Conservation (phyloP, 139 green algal species). For the Haematococcus sp. region DNA sequence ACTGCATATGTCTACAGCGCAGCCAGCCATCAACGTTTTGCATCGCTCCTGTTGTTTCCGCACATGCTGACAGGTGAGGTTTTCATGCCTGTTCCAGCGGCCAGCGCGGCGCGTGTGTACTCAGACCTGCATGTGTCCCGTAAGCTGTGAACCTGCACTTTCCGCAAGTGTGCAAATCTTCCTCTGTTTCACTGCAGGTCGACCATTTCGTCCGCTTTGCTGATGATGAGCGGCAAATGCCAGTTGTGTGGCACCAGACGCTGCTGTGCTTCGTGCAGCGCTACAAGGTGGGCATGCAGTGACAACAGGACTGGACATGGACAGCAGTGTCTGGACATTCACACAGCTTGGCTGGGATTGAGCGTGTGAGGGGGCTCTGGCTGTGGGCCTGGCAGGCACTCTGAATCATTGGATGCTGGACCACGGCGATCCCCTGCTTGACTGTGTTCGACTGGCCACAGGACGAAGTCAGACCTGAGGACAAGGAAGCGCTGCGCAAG, state of each 20-base stretch:
- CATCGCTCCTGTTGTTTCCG: too few species aligned
- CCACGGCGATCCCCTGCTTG: background rate
- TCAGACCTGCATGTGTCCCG: too few species aligned
- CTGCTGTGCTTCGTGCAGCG: slow-evolving; percentile 95
- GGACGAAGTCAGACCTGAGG: slow-evolving; percentile 79
- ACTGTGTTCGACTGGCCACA: too few species aligned
- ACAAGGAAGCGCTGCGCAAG: slow-evolving; percentile 74
- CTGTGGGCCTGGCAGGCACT: background rate
- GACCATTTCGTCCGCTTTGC: slow-evolving; percentile 79
- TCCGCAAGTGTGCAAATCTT: too few species aligned
- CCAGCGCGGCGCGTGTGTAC: too few species aligned
- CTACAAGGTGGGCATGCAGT: slow-evolving; percentile 61
- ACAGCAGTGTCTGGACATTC: background rate
- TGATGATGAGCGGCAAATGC: slow-evolving; percentile 83
- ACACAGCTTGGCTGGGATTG: background rate
- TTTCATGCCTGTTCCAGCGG: too few species aligned
- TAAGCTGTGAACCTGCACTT: too few species aligned
- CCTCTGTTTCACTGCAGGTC: too few species aligned
- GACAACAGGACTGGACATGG: too few species aligned
- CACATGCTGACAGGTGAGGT: too few species aligned
- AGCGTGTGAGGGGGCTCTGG: background rate
- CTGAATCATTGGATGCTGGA: slow-evolving; percentile 1
- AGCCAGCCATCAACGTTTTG: too few species aligned
- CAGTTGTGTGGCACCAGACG: slow-evolving; percentile 98
- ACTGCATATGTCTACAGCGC: too few species aligned